Conservation (phyloP, 805 yeast species). For the Clavispora fructus region DNA sequence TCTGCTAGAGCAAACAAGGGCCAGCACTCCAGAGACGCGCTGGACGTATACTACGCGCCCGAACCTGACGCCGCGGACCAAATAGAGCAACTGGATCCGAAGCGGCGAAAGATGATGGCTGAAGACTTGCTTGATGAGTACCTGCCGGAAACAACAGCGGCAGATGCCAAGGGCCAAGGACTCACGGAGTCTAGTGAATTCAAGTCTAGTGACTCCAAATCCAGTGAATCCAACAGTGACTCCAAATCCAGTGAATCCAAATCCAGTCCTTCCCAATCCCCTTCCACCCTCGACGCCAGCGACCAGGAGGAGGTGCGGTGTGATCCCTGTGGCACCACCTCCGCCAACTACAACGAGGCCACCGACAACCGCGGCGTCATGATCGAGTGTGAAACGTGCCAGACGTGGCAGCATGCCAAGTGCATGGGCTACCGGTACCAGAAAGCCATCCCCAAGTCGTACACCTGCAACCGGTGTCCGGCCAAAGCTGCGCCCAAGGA, state of each 20-base stretch:
- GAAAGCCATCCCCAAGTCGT: slow-evolving; percentile 40
- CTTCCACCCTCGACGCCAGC: too few relatives aligned
- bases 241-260: too few relatives aligned
- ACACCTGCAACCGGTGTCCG: slow-evolving; percentile 53
- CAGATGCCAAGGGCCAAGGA: too few relatives aligned
- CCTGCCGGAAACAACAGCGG: slow-evolving; percentile 3
- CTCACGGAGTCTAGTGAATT: too few relatives aligned
- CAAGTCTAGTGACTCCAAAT: too few relatives aligned
- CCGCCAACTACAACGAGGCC: slow-evolving; percentile 53
- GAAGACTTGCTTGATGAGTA: not conserved
- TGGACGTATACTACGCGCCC: slow-evolving; percentile 14
- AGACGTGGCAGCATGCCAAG: slow-evolving; percentile 66
- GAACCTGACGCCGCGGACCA: slow-evolving; percentile 1
- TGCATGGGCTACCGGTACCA: slow-evolving; percentile 50
- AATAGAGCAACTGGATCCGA: slow-evolving; percentile 4
- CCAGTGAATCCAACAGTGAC: too few relatives aligned
- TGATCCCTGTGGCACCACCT: slow-evolving; percentile 56
- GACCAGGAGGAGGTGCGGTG: slow-evolving; percentile 47
- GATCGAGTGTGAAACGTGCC: slow-evolving; percentile 63
- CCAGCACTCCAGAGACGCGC: slow-evolving; percentile 27
- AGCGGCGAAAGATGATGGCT: slow-evolving; percentile 1
- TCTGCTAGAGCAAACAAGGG: slow-evolving; percentile 38
- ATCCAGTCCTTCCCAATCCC: too few relatives aligned
- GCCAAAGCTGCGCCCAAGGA: slow-evolving; percentile 22
- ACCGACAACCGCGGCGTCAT: slow-evolving; percentile 50